Evolutionary conservation across 2,329 filamentous ascomycete genomes (phyloP).

Genomic region (Fusarium setosum): DNA sequence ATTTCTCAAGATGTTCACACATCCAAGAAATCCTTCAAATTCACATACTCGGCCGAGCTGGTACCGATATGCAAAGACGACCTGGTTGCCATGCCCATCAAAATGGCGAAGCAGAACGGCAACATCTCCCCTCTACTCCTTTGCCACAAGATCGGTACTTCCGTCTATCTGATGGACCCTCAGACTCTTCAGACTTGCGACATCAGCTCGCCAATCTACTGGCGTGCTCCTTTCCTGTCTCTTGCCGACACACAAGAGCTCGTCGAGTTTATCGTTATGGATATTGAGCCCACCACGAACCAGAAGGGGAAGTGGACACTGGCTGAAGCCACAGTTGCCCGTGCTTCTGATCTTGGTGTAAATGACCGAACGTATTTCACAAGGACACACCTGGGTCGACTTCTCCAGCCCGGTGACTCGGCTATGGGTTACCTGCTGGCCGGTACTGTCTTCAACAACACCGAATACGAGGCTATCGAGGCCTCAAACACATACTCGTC

Average conservation of each 20-base stretch:
- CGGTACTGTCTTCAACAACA: slow-evolving; percentile 93
- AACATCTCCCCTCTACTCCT: slow-evolving; percentile 90
- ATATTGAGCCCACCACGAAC: slow-evolving; percentile 84
- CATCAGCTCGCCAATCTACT: slow-evolving; percentile 84
- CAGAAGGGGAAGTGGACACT: slow-evolving; percentile 85
- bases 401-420: slow-evolving; percentile 90
- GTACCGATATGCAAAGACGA: slow-evolving; percentile 98
- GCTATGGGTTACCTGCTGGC: slow-evolving; percentile 94
- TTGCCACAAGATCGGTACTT: slow-evolving; percentile 89
- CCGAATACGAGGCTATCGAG: slow-evolving; percentile 86
- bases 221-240: slow-evolving; percentile 87
- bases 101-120: slow-evolving; percentile 85
- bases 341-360: slow-evolving; percentile 84
- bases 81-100: slow-evolving; percentile 90
- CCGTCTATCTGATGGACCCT: slow-evolving; percentile 90
- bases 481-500: slow-evolving; percentile 79
- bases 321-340: slow-evolving; percentile 88
- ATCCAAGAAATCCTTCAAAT: slow-evolving; percentile 92
- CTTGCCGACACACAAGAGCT: slow-evolving; percentile 87
- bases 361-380: slow-evolving; percentile 92
- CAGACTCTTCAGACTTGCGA: slow-evolving; percentile 92
- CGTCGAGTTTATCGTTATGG: slow-evolving; percentile 93
- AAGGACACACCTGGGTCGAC: slow-evolving; percentile 86
- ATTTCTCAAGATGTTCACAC: slow-evolving; percentile 96
- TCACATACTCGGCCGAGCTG: slow-evolving; percentile 88